phyloP scores from a whole-genome alignment of 495 filamentous ascomycete species.

The Hyaloscypha bicolor region DNA sequence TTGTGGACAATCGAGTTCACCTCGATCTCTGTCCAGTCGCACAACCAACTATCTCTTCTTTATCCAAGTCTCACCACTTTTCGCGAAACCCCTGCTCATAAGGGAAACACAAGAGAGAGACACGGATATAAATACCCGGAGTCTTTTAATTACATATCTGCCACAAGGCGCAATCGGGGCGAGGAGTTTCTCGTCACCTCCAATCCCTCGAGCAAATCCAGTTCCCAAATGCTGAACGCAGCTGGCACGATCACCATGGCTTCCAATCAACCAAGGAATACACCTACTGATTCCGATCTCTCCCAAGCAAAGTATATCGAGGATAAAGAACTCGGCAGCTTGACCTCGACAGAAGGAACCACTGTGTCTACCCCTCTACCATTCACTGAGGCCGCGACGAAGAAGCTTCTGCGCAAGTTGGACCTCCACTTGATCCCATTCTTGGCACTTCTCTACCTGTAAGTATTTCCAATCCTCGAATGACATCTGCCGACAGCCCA shows the following conservation, averaged over 20 bases:
- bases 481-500: background rate
- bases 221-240: background rate
- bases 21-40: background rate
- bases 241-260: background rate
- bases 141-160: background rate
- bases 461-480: slow-evolving; percentile 2
- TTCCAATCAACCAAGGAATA: background rate
- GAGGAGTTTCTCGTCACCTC: background rate
- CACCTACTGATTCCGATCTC: background rate
- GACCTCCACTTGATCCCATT: slow-evolving; percentile 55
- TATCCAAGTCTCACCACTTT: background rate
- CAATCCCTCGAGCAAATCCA: background rate
- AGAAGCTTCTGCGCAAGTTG: slow-evolving; percentile 49
- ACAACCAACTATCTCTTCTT: background rate
- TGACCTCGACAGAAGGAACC: background rate
- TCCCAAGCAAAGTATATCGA: background rate
- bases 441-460: slow-evolving; percentile 53
- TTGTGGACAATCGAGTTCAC: background rate
- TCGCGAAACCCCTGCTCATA: background rate
- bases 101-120: background rate
- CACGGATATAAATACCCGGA: background rate
- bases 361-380: background rate
- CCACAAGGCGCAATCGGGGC: slow-evolving; percentile 6
- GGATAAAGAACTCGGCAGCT: background rate
- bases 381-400: background rate